These are phyloP conservation scores for Quercus aquifolioides DNA, from an alignment of 306 rosid genomes.

Conservation along the genomic window DNA sequence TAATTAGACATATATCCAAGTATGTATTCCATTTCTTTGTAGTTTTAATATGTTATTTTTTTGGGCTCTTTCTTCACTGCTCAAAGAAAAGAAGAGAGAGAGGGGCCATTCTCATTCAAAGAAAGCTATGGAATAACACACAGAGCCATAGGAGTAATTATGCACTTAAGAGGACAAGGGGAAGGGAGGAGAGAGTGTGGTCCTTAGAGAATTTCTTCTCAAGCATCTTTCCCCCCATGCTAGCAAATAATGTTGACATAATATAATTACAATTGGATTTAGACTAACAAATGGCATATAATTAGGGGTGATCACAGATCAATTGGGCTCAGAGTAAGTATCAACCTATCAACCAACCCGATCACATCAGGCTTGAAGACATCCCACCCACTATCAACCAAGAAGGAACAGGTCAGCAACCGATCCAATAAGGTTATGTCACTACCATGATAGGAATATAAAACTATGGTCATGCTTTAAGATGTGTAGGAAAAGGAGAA, in stretches of 20 bases:
- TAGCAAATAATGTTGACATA: neutral
- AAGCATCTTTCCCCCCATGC: neutral
- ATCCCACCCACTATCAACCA: too few relatives aligned
- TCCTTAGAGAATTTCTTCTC: neutral
- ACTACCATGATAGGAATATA: too few relatives aligned
- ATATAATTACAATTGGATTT: neutral
- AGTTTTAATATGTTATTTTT: neutral
- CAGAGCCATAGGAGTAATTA: neutral
- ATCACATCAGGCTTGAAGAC: too few relatives aligned
- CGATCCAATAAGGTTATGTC: too few relatives aligned
- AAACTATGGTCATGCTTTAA: too few relatives aligned
- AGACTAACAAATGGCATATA: neutral
- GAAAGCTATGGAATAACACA: neutral
- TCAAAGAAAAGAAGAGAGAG: neutral
- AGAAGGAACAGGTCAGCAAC: too few relatives aligned
- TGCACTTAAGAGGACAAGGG: neutral
- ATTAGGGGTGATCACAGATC: too few relatives aligned
- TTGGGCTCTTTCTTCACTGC: neutral
- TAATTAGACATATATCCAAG: conserved; percentile 6
- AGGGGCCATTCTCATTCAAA: neutral
- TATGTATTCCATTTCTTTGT: neutral
- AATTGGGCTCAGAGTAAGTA: too few relatives aligned
- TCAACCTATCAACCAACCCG: too few relatives aligned
- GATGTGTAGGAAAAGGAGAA: too few relatives aligned
- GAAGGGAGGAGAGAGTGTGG: neutral